A percentile compares a stretch with the other conserved stretches of the same genome.
phyloP scores from a whole-genome alignment of 139 green algal species.

The Chlorella sp. region DNA sequence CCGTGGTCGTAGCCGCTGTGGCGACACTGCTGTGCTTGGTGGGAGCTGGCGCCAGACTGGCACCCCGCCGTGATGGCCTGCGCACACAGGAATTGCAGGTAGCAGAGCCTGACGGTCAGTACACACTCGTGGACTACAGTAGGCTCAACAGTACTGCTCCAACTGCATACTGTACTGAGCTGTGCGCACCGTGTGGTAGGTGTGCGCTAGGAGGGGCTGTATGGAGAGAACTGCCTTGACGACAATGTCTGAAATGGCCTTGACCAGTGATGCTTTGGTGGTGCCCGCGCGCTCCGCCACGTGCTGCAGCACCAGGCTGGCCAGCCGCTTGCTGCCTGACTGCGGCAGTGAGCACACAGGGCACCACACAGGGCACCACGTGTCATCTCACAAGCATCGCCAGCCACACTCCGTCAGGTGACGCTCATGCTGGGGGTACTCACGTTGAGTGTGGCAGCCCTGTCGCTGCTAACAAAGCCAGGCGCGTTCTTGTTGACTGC shows the following conservation, averaged over 20 bases:
- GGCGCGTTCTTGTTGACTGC: slow-evolving; percentile 29
- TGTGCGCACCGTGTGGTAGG: slow-evolving; percentile 24
- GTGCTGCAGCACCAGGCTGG: slow-evolving; percentile 18
- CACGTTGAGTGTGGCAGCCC: not conserved
- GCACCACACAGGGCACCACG: too few species aligned
- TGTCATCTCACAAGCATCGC: too few species aligned
- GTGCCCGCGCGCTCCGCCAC: slow-evolving; percentile 6
- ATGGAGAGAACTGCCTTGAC: slow-evolving; percentile 27
- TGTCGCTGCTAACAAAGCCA: not conserved
- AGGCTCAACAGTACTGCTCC: not conserved
- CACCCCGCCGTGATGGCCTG: too few species aligned
- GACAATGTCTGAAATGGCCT: slow-evolving; percentile 23
- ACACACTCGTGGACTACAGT: too few species aligned
- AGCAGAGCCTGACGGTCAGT: too few species aligned
- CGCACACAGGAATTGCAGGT: too few species aligned
- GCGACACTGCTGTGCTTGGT: too few species aligned
- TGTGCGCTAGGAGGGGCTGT: slow-evolving; percentile 38
- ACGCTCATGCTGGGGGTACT: too few species aligned
- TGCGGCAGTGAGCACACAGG: too few species aligned
- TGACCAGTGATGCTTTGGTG: slow-evolving; percentile 5
- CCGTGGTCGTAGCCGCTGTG: too few species aligned
- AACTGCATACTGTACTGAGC: not conserved
- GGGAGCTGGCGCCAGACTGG: too few species aligned
- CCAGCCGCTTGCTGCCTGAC: slow-evolving; percentile 21
- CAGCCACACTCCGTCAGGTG: too few species aligned